Evolutionary conservation across 2,329 filamentous ascomycete genomes (phyloP).

Genomic region (Gliomastix tumulicola): DNA sequence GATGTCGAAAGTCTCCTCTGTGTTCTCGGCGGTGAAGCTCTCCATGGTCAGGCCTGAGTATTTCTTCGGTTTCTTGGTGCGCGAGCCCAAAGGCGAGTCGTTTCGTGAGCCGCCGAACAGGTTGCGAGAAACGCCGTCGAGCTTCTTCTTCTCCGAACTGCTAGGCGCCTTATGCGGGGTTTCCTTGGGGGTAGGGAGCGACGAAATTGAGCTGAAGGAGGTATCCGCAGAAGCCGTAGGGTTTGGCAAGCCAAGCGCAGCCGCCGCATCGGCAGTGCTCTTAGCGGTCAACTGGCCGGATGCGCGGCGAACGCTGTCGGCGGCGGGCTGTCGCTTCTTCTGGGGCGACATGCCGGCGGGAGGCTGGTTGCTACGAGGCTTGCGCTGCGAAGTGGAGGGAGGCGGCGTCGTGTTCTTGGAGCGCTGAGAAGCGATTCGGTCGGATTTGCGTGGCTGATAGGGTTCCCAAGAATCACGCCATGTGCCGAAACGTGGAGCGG

Average conservation of each 20-base stretch:
- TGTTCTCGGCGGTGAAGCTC: slow-evolving; percentile 51
- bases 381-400: slow-evolving; percentile 20
- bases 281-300: slow-evolving; percentile 37
- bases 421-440: slow-evolving; percentile 53
- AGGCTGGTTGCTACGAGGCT: slow-evolving; percentile 11
- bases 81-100: slow-evolving; percentile 46
- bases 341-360: slow-evolving; percentile 29
- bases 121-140: slow-evolving; percentile 50
- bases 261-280: slow-evolving; percentile 32
- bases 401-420: slow-evolving; percentile 48
- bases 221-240: slow-evolving; percentile 10
- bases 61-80: slow-evolving; percentile 42
- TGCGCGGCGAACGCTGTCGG: slow-evolving; percentile 39
- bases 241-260: slow-evolving; percentile 24
- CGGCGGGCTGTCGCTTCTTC: slow-evolving; percentile 41
- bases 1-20: slow-evolving; percentile 57
- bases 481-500: slow-evolving; percentile 2
- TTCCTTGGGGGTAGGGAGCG: slow-evolving; percentile 74
- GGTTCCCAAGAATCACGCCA: slow-evolving; percentile 62
- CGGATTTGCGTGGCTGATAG: slow-evolving; percentile 64
- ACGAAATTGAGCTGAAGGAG: slow-evolving; percentile 30
- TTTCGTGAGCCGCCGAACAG: slow-evolving; percentile 55
- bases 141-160: slow-evolving; percentile 37
- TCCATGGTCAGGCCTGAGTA: slow-evolving; percentile 47
- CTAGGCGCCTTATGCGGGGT: slow-evolving; percentile 64